These are phyloP conservation scores for Kodamaea ohmeri DNA, from an alignment of 1,139 yeast genomes.

Conservation along the genomic window DNA sequence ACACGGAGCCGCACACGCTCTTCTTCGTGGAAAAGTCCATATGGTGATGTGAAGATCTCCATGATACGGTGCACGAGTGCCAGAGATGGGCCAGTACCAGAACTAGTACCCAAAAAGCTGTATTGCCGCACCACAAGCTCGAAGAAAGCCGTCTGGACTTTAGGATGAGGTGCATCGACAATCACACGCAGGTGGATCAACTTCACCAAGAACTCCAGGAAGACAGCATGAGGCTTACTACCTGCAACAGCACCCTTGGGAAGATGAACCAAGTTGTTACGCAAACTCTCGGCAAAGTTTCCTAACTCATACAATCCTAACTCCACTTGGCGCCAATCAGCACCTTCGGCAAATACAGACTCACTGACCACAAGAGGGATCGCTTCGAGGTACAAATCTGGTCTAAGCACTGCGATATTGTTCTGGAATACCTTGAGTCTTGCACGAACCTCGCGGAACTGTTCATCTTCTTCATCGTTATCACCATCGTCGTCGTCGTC, in stretches of 20 bases:
- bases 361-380: constrained; percentile 65
- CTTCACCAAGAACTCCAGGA: constrained; percentile 62
- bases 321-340: constrained; percentile 79
- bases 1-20: constrained; percentile 78
- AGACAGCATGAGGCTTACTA: constrained; percentile 59
- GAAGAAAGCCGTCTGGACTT: constrained; percentile 76
- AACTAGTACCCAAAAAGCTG: constrained; percentile 58
- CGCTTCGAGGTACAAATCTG: constrained; percentile 68
- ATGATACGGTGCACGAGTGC: constrained; percentile 58
- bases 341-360: constrained; percentile 42
- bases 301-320: constrained; percentile 80
- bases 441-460: constrained; percentile 73
- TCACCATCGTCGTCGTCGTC: constrained; percentile 63
- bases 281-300: constrained; percentile 74
- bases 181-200: constrained; percentile 58
- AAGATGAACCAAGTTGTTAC: constrained; percentile 66
- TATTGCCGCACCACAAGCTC: constrained; percentile 83
- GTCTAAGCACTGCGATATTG: constrained; percentile 71
- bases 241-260: constrained; percentile 61
- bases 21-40: constrained; percentile 74
- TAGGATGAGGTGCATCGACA: constrained; percentile 61
- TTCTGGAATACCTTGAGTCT: constrained; percentile 81
- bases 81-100: constrained; percentile 21
- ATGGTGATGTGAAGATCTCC: constrained; percentile 72
- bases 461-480: constrained; percentile 65